A percentile compares a stretch with the other conserved stretches of the same genome.
Conservation (phyloP, 768 basidiomycete species). For the Serendipita sp. region DNA sequence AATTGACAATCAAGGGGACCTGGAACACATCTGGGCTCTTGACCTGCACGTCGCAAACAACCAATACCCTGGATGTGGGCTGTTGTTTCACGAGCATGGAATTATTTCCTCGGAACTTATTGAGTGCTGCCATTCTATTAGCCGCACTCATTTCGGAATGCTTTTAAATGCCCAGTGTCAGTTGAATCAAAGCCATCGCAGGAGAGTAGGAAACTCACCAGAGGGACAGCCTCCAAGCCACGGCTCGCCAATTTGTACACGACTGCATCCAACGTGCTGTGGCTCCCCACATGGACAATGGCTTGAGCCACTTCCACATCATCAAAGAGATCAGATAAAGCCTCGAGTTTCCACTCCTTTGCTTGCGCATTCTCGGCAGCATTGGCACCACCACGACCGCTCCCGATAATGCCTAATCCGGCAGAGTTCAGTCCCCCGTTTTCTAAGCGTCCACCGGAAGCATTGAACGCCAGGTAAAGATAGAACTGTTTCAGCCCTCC, state of each 20-base stretch:
- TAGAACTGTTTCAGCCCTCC: slow-evolving; percentile 90
- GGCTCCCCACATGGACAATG: slow-evolving; percentile 77
- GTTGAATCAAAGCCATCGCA: slow-evolving; percentile 11
- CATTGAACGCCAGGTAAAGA: slow-evolving; percentile 88
- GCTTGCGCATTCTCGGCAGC: slow-evolving; percentile 75
- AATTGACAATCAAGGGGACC: slow-evolving; percentile 89
- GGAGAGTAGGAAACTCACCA: slow-evolving; percentile 37
- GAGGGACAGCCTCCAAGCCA: slow-evolving; percentile 72
- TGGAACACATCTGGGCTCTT: slow-evolving; percentile 82
- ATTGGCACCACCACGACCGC: slow-evolving; percentile 57
- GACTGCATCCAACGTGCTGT: slow-evolving; percentile 75
- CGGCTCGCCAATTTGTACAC: slow-evolving; percentile 79
- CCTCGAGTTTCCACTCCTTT: slow-evolving; percentile 89
- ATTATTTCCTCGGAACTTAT: slow-evolving; percentile 58
- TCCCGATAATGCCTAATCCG: slow-evolving; percentile 82
- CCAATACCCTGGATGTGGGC: slow-evolving; percentile 55
- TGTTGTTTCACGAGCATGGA: slow-evolving; percentile 45
- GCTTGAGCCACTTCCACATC: slow-evolving; percentile 70
- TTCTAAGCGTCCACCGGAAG: slow-evolving; percentile 52
- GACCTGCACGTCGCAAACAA: slow-evolving; percentile 87
- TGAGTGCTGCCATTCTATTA: slow-evolving; percentile 64
- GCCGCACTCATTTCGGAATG: slow-evolving; percentile 87
- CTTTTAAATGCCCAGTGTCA: slow-evolving; percentile 26
- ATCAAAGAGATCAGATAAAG: slow-evolving; percentile 76
- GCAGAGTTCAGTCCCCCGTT: slow-evolving; percentile 30